Evolutionary conservation across 306 rosid species (phyloP), one percentile per base, ranked within the genome.

Genomic region (Clitoria ternatea): DNA sequence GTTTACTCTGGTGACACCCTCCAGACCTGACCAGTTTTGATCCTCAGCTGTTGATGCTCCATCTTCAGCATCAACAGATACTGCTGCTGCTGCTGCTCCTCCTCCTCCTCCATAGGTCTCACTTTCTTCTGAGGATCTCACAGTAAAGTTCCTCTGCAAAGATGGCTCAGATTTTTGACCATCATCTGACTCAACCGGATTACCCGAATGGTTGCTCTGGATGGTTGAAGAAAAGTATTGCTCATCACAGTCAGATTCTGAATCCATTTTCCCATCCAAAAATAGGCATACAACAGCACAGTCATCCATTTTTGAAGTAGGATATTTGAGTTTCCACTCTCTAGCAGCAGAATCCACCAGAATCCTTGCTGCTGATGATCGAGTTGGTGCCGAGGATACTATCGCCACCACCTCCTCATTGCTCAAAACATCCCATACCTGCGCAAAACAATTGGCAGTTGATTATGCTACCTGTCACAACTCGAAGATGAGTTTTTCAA

Each of bases 351-450:
- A 88, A 70, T 91, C 96, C 24, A 91, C 97, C 74, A 95, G 68
- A 48, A 55, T 77, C 77, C 90, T 81, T 0, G 99, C 96, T 0
- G 99, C 99, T 0, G 89, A 77, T 12, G 96, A 72, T 29, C 97
- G 88, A 26, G 70, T 70, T 14, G 96, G 87, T 45, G 96, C 86
- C 7, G 86, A 78, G 45, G 92, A 81, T 43, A 95, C 90, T 80
- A 91, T 95, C 66, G 86, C 90, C 15, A 95, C 97, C 62, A 95
- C 99, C 84, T 91, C 96, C 73, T 89, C 96, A 74, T 95, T 95
- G 85, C 91, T 91, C 65, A 95, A 80, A 76, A 91, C 99, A 79
- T 95, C 99, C 99, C 99, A 95, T 0, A 91, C 88, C 99, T 95
- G 81, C 32, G 77, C 40, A 43, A 23, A 18, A 47, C 50, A 72